Conservation (phyloP, 2,329 filamentous ascomycete genomes). For the Cercospora sp. region DNA sequence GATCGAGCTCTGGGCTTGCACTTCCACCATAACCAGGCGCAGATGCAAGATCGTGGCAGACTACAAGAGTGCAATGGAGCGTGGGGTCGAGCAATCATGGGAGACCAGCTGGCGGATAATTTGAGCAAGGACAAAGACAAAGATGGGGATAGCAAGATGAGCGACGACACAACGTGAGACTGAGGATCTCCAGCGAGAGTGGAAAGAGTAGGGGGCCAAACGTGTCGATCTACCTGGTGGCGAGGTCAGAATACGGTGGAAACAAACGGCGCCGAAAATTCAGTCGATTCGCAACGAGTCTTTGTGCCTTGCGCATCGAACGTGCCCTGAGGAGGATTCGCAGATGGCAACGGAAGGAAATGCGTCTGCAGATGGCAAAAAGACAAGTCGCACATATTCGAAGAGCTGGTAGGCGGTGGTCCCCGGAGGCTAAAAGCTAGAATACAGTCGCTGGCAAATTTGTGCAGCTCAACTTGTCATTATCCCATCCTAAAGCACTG, state of each 20-base stretch:
- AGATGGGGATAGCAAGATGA: background rate
- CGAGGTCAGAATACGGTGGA: background rate
- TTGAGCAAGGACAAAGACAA: background rate
- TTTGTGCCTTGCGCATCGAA: background rate
- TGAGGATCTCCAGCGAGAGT: background rate
- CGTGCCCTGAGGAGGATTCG: background rate
- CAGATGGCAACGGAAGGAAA: background rate
- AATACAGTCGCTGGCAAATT: background rate
- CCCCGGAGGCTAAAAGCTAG: background rate
- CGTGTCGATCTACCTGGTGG: background rate
- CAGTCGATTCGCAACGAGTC: background rate
- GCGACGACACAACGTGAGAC: background rate
- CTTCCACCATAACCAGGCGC: background rate
- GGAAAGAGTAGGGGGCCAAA: background rate
- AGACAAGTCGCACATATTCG: background rate
- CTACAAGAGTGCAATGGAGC: background rate
- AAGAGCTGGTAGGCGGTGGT: background rate
- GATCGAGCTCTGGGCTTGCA: background rate
- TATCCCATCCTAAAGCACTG: background rate
- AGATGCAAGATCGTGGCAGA: background rate
- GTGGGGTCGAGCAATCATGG: background rate
- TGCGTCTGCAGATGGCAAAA: background rate
- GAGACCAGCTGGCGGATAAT: background rate
- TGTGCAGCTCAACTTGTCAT: background rate
- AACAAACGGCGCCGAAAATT: background rate